Evolutionary conservation across 148 eudicot genomes (phyloP), one percentile per base, ranked within the genome.

Genomic region (Dysphania ambrosioides): DNA sequence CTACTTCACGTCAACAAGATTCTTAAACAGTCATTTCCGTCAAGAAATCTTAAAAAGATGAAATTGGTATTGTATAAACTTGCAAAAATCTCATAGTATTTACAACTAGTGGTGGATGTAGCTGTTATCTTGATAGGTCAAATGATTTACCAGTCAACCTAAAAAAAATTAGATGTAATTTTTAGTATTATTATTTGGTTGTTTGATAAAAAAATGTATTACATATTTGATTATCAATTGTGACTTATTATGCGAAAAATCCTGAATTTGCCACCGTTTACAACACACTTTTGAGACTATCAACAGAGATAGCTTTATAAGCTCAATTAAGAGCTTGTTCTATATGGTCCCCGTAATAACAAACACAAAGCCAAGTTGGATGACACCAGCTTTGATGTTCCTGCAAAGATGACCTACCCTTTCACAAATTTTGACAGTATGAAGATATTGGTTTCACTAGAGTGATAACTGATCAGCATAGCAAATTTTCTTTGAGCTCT

Each of bases 401-500:
- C 31, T 23, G 13, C 29, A 27, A 27, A 60, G 32, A 63, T 34
- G 51, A 8, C 49, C 38, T 38, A 38, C 23, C 30, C 13, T 66
- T 66, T 11, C 51, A 66, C 19, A 40, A 23, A 36, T 34, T 8
- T 34, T 64, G 21, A 49, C 49, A 66, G 27, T 38, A 66, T 36
- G 4, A 21, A 21, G 24, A 34, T 64, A 24, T 36, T 34, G 68
- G 68, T 8, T 65, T 65, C 44, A 35, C 68, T 21, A n/a, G 26
- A 40, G 27, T 26, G 32, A 13, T 51, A n/a, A 27, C 38, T 9
- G 38, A 41, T 47, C 5, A 59, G 68, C 13, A 35, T 87, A 76
- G 83, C 62, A 41, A 67, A 80, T 88, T 91, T 82, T 88, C 98
- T 79, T 71, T 86, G 61, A 93, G 86, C 74, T 82, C 85, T 62